phyloP scores from a whole-genome alignment of 2,329 filamentous ascomycete species.

The Venturia effusa region DNA sequence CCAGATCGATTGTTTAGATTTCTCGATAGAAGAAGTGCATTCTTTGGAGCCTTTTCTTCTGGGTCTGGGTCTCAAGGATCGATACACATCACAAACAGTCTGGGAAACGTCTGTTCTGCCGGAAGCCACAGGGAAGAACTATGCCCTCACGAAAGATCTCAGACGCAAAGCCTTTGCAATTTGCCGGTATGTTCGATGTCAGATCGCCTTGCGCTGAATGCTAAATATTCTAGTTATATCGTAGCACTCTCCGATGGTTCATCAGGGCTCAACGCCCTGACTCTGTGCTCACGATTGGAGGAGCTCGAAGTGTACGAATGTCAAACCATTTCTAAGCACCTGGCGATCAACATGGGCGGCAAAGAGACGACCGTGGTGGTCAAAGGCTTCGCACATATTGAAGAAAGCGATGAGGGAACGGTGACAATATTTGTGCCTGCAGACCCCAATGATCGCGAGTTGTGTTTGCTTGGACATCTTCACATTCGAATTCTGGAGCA shows the following conservation, averaged over 20 bases:
- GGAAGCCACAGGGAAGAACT: neutral
- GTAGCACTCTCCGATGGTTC: too few relatives aligned
- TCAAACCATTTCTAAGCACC: constrained; percentile 9
- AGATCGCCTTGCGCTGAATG: neutral
- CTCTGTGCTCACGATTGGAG: too few relatives aligned
- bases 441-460: neutral
- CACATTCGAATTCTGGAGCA: constrained; percentile 5
- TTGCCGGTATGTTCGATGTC: constrained; percentile 11
- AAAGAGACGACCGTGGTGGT: neutral
- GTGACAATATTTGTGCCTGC: constrained; percentile 11
- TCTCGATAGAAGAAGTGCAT: constrained; percentile 12
- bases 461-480: constrained; percentile 5
- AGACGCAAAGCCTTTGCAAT: constrained; percentile 12
- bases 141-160: constrained; percentile 5
- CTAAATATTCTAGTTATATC: too few relatives aligned
- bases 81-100: constrained; percentile 9
- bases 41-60: constrained; percentile 1
- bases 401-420: neutral
- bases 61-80: constrained; percentile 7
- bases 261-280: too few relatives aligned
- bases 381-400: constrained; percentile 10
- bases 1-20: constrained; percentile 6
- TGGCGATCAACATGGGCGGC: neutral
- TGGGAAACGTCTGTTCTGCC: constrained; percentile 9
- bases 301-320: constrained; percentile 10